Evolutionary conservation across 768 basidiomycete species (phyloP), one percentile per base, ranked within the genome.

Genomic region (Stropharia rugosoannulata): DNA sequence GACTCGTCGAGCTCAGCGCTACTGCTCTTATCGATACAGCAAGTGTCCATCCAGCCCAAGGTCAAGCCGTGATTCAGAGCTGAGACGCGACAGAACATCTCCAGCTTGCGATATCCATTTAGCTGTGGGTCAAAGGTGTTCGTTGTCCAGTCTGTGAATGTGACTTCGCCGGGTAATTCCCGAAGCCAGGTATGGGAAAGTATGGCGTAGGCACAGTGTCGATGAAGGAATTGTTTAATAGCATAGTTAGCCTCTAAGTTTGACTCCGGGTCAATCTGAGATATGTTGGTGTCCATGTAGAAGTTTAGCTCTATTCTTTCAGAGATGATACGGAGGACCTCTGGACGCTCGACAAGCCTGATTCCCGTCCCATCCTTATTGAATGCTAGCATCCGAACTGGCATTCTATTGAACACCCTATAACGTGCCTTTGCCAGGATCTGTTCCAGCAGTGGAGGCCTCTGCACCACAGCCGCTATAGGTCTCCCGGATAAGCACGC

Each of bases 1-100:
- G 53, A 47, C 29, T 54, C 53, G 1, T 54, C 53, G 4, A 54
- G 46, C 36, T 54, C 45, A 32, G 53, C 19, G 35, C 53, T 54
- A 29, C 51, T 53, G 11, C 8, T 29, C 18, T 43, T 53, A 16
- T 53, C 22, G 41, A 53, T 53, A 32, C 51, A 54, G 32, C 36
- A 12, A 1, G 53, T 38, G 45, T 54, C 53, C 36, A 54, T 27
- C 53, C 53, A 54, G 19, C 36, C 53, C 0, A 54, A 22, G 11
- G 47, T 49, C 5, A 49, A 15, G 16, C 10, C 12, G n/a, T 49
- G 25, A 3, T 49, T 36, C 19, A 10, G 16, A 15, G 47, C 47
- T 1, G 47, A 11, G 27, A 49, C 16, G 35, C 29, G 29, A 37
- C 47, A 49, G 35, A 51, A 37, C 16, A n/a, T 25, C 15, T 13